phyloP scores from a whole-genome alignment of 2,329 filamentous ascomycete species.

The Orbilia oligospora region DNA sequence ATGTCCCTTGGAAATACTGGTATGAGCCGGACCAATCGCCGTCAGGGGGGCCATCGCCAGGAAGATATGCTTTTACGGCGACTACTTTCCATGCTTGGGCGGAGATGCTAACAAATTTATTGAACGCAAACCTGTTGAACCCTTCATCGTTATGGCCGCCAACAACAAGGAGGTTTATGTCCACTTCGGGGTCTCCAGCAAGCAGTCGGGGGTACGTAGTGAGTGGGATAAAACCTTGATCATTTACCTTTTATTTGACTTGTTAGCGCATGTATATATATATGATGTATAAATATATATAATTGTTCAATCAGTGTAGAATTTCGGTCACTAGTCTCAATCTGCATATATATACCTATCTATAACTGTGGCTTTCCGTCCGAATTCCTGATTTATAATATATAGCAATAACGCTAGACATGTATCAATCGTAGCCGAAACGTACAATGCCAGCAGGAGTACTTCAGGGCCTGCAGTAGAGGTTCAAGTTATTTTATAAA shows the following conservation, averaged over 20 bases:
- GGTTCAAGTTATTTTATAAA: no score
- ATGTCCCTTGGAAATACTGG: neutral
- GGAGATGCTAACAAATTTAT: constrained; percentile 3
- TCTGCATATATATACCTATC: no score
- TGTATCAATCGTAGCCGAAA: no score
- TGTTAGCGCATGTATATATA: neutral
- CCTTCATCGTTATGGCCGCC: neutral
- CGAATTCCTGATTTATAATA: no score
- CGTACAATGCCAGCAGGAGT: no score
- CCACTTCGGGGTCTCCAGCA: neutral
- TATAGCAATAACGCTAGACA: no score
- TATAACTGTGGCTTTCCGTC: no score
- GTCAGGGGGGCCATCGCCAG: neutral
- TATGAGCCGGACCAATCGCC: neutral
- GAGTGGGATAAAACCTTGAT: no score
- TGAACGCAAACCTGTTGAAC: neutral
- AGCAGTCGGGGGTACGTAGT: neutral
- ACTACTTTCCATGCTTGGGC: neutral
- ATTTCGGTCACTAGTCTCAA: no score
- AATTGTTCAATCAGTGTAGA: no score
- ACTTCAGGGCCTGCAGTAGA: no score
- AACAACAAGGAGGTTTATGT: neutral
- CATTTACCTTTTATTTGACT: neutral
- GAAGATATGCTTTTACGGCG: neutral
- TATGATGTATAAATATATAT: no score